Conservation (phyloP, 1,139 yeast genomes). For the Debaryomyces subglobosus region DNA sequence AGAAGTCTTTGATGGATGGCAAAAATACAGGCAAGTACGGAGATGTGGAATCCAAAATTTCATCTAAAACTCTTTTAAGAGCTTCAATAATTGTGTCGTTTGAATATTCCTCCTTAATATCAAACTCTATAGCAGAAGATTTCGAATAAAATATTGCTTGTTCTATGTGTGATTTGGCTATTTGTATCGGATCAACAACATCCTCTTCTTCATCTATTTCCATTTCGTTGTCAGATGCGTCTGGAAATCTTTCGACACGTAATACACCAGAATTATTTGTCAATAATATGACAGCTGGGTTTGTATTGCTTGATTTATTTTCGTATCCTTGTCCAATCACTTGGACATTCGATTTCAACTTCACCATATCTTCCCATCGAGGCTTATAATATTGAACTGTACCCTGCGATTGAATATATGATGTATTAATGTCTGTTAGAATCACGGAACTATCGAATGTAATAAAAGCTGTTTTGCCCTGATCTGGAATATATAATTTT, state of each 20-base stretch:
- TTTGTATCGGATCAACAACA: constrained; percentile 31
- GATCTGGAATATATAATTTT: constrained; percentile 59
- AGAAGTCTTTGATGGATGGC: constrained; percentile 30
- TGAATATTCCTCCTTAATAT: constrained; percentile 38
- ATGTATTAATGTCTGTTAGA: constrained; percentile 58
- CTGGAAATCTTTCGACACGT: constrained; percentile 54
- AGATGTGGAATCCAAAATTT: constrained; percentile 53
- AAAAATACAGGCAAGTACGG: constrained; percentile 35
- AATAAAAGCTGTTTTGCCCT: constrained; percentile 65
- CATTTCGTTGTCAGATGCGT: constrained; percentile 17
- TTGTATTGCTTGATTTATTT: constrained; percentile 28
- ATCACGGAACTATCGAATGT: constrained; percentile 64
- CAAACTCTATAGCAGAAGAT: constrained; percentile 58
- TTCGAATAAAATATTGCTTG: constrained; percentile 74
- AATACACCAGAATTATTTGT: constrained; percentile 67
- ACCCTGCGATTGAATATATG: constrained; percentile 35
- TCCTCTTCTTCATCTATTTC: constrained; percentile 16
- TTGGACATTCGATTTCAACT: constrained; percentile 54
- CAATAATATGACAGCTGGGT: constrained; percentile 51
- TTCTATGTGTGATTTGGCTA: constrained; percentile 72
- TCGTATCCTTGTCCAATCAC: constrained; percentile 68
- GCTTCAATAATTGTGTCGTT: constrained; percentile 51
- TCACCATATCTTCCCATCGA: constrained; percentile 79
- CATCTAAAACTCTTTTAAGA: constrained; percentile 50
- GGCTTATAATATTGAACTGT: constrained; percentile 49